phyloP scores from a whole-genome alignment of 768 basidiomycete genomes.

The Podaxis pistillaris region DNA sequence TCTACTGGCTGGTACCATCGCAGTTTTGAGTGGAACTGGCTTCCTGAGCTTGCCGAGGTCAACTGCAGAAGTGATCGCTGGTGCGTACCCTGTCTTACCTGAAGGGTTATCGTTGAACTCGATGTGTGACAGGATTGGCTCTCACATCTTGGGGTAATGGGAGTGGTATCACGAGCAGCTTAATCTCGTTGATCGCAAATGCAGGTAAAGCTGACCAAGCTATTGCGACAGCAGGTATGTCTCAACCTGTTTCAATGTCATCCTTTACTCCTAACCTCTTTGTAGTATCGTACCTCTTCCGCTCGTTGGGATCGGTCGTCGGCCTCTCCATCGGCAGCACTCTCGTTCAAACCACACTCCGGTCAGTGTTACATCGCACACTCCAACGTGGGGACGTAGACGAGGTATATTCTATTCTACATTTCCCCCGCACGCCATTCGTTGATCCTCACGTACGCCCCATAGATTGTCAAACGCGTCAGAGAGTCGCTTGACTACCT shows the following conservation, averaged over 20 bases:
- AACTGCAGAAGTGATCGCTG: conserved; percentile 35
- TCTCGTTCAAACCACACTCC: conserved; percentile 50
- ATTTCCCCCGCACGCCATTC: background rate
- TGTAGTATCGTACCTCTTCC: conserved; percentile 64
- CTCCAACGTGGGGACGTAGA: conserved; percentile 47
- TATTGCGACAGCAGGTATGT: conserved; percentile 59
- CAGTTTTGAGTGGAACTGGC: conserved; percentile 37
- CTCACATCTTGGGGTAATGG: conserved; percentile 26
- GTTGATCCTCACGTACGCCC: background rate
- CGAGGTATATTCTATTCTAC: conserved; percentile 38
- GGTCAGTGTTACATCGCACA: conserved; percentile 37
- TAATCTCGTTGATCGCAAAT: conserved; percentile 63
- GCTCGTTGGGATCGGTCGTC: conserved; percentile 58
- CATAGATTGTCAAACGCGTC: conserved; percentile 47
- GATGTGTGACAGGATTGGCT: background rate
- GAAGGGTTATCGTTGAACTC: background rate
- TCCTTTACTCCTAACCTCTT: background rate
- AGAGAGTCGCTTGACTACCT: conserved; percentile 50
- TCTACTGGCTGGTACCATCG: conserved; percentile 36
- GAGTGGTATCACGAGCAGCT: conserved; percentile 50
- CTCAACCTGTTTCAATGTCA: background rate
- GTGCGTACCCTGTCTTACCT: conserved; percentile 27
- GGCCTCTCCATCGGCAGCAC: conserved; percentile 58
- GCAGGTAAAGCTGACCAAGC: conserved; percentile 62
- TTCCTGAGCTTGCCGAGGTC: conserved; percentile 29